Conservation (phyloP, 768 basidiomycete species). For the Leccinum rimulosum region DNA sequence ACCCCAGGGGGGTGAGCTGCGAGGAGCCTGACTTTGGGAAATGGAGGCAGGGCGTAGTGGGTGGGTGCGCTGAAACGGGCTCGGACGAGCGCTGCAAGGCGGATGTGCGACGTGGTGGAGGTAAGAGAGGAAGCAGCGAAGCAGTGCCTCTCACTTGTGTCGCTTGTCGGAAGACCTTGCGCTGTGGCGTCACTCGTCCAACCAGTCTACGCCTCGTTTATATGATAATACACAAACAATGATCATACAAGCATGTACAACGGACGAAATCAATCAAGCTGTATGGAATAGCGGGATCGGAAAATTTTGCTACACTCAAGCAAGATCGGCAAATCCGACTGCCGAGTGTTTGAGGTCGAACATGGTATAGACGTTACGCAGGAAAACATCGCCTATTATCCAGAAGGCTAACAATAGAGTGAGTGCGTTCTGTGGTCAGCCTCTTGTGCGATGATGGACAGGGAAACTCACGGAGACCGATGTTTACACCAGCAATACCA, state of each 20-base stretch:
- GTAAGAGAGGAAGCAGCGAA: too few relatives aligned
- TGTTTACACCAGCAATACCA: not conserved
- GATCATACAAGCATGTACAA: not conserved
- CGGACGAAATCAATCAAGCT: not conserved
- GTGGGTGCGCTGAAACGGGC: too few relatives aligned
- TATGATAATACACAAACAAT: not conserved
- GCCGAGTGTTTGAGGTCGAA: not conserved
- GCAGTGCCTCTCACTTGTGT: too few relatives aligned
- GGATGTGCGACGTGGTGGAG: too few relatives aligned
- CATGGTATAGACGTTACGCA: not conserved
- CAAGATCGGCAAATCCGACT: not conserved
- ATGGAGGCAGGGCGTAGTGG: too few relatives aligned
- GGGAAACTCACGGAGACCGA: not conserved
- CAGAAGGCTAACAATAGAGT: not conserved
- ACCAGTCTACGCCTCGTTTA: not conserved
- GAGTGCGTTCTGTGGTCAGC: not conserved
- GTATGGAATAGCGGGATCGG: not conserved
- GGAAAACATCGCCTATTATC: not conserved
- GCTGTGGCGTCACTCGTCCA: too few relatives aligned
- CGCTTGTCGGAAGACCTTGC: too few relatives aligned
- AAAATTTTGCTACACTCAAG: not conserved
- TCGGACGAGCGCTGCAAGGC: too few relatives aligned
- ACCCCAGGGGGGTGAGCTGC: too few relatives aligned
- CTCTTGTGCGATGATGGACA: not conserved
- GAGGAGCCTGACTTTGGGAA: too few relatives aligned